Conservation (phyloP, 2,329 filamentous ascomycete species). For the Coleophoma eucalyptorum region DNA sequence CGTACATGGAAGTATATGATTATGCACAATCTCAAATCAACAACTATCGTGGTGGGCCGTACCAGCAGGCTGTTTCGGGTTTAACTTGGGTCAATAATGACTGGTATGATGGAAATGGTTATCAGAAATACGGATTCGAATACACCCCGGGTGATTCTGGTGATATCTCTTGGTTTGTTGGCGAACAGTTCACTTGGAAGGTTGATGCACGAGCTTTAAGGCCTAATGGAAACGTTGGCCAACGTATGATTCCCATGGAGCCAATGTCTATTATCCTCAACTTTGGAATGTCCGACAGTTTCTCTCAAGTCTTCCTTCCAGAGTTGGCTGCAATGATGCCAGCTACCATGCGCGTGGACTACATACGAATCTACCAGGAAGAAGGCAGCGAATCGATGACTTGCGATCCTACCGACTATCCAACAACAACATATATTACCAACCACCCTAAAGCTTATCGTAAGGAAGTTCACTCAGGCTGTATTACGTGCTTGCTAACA, state of each 20-base stretch:
- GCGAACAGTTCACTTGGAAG: slow-evolving; percentile 61
- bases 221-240: slow-evolving; percentile 67
- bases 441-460: slow-evolving; percentile 56
- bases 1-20: slow-evolving; percentile 65
- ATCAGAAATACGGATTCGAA: slow-evolving; percentile 61
- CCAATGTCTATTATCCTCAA: slow-evolving; percentile 67
- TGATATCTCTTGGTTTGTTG: slow-evolving; percentile 66
- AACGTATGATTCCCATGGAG: slow-evolving; percentile 61
- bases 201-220: slow-evolving; percentile 55
- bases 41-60: slow-evolving; percentile 55
- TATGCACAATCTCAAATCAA: slow-evolving; percentile 52
- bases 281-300: slow-evolving; percentile 66
- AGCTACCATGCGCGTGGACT: slow-evolving; percentile 64
- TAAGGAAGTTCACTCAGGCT: slow-evolving; percentile 31
- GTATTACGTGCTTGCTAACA: slow-evolving; percentile 5
- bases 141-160: slow-evolving; percentile 57
- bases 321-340: slow-evolving; percentile 53
- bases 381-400: slow-evolving; percentile 53
- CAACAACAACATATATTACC: slow-evolving; percentile 64
- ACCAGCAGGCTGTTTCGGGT: slow-evolving; percentile 60
- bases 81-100: slow-evolving; percentile 59
- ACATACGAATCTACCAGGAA: slow-evolving; percentile 68
- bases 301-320: slow-evolving; percentile 56
- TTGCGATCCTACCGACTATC: slow-evolving; percentile 64
- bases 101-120: slow-evolving; percentile 62